A percentile compares a stretch with the other conserved stretches of the same genome.
phyloP scores from a whole-genome alignment of 2,329 filamentous ascomycete species.

The Colletotrichum filicis region DNA sequence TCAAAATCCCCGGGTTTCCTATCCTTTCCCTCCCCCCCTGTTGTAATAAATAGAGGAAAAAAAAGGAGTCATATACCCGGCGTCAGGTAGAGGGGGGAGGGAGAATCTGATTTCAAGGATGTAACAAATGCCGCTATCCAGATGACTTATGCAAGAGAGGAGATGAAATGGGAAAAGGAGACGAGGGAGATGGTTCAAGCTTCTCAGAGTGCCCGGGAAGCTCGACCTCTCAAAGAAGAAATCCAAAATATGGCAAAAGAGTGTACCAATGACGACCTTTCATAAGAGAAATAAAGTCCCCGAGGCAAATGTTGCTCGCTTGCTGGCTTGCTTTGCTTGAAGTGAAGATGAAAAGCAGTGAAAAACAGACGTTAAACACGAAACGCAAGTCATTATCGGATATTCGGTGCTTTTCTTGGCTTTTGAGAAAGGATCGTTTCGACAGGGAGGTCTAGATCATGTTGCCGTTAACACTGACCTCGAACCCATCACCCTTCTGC shows the following conservation, averaged over 20 bases:
- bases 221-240: slow-evolving; percentile 22
- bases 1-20: slow-evolving; percentile 24
- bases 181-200: background rate
- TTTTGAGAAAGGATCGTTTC: background rate
- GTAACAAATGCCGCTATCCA: slow-evolving; percentile 36
- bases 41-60: slow-evolving; percentile 36
- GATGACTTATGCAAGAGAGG: slow-evolving; percentile 33
- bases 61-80: slow-evolving; percentile 40
- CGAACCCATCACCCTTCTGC: slow-evolving; percentile 85
- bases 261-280: slow-evolving; percentile 1
- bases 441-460: slow-evolving; percentile 64
- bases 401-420: slow-evolving; percentile 22
- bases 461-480: slow-evolving; percentile 84
- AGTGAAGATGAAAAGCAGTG: slow-evolving; percentile 23
- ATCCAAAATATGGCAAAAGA: slow-evolving; percentile 35
- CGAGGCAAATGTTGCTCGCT: background rate
- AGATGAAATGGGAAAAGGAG: slow-evolving; percentile 36
- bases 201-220: background rate
- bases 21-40: slow-evolving; percentile 34
- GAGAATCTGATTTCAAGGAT: slow-evolving; percentile 36
- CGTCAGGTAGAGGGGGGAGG: slow-evolving; percentile 35
- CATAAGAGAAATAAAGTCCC: background rate
- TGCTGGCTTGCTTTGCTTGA: background rate
- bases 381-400: background rate
- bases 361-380: background rate